phyloP scores from a whole-genome alignment of 179 eudicot species.

The Heliamphora pulchella region DNA sequence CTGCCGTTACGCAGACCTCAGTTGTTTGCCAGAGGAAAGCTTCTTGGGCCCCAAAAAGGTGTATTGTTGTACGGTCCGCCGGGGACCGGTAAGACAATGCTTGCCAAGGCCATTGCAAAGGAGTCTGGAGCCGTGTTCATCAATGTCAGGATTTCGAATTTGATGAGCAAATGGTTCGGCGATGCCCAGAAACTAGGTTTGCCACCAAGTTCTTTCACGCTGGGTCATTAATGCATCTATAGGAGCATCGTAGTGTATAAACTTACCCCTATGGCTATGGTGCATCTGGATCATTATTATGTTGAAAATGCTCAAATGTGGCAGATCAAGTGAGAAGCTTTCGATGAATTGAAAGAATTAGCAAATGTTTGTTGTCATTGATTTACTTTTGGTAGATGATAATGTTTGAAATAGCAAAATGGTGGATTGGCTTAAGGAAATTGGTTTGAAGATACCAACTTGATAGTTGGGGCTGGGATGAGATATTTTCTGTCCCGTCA shows the following conservation, averaged over 20 bases:
- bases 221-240: too few species aligned
- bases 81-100: conserved; percentile 33
- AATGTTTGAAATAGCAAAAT: background rate
- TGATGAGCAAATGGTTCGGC: conserved; percentile 74
- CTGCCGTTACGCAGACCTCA: conserved; percentile 25
- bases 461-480: background rate
- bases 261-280: too few species aligned
- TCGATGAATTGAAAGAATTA: background rate
- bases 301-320: background rate
- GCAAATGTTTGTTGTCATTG: background rate
- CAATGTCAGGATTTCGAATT: conserved; percentile 19
- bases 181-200: conserved; percentile 63
- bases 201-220: background rate
- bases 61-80: conserved; percentile 63
- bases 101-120: conserved; percentile 60
- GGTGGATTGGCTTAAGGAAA: background rate
- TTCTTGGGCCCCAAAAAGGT: conserved; percentile 49
- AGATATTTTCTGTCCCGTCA: background rate
- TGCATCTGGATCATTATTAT: background rate
- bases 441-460: background rate
- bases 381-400: background rate
- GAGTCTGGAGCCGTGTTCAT: conserved; percentile 35
- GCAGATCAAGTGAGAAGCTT: background rate
- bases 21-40: conserved; percentile 20
- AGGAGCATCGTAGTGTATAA: too few species aligned